Conservation (phyloP, 2,329 filamentous ascomycete genomes). For the Helotiales sp. region DNA sequence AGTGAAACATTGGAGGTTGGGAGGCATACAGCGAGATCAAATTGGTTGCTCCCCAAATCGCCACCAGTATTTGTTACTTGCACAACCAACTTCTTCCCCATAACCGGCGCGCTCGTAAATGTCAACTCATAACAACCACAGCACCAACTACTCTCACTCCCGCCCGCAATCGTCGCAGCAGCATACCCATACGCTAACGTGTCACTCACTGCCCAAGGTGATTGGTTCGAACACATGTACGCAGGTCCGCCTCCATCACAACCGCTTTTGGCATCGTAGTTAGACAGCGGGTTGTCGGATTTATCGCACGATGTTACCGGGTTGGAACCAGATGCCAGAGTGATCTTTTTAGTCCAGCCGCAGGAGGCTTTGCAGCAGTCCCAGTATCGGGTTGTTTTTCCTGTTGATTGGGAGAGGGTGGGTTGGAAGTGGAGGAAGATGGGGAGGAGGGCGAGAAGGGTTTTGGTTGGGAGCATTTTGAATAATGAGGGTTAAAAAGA, state of each 20-base stretch:
- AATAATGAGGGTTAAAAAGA: background rate
- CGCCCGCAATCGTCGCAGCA: constrained; percentile 55
- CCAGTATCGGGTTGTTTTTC: constrained; percentile 49
- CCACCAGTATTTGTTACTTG: constrained; percentile 64
- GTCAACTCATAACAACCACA: constrained; percentile 60
- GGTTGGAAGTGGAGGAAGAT: constrained; percentile 27
- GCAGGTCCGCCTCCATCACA: constrained; percentile 47
- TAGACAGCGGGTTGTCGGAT: constrained; percentile 53
- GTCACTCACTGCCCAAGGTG: constrained; percentile 61
- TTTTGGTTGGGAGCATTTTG: constrained; percentile 13
- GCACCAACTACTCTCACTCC: constrained; percentile 62
- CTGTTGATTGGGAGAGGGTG: constrained; percentile 19
- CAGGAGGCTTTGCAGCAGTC: constrained; percentile 75
- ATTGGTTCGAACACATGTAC: constrained; percentile 62
- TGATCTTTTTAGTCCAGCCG: constrained; percentile 58
- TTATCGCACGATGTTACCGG: constrained; percentile 36
- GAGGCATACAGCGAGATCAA: constrained; percentile 47
- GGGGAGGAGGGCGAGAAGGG: constrained; percentile 29
- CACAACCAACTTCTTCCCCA: constrained; percentile 63
- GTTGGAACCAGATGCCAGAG: constrained; percentile 37
- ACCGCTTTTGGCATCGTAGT: constrained; percentile 49
- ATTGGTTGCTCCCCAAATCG: constrained; percentile 57
- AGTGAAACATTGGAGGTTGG: no score
- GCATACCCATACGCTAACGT: constrained; percentile 59
- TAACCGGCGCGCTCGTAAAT: constrained; percentile 49